Base-by-base conservation (phyloP, 139 green algal genomes). In the Gonium pectorale region DNA sequence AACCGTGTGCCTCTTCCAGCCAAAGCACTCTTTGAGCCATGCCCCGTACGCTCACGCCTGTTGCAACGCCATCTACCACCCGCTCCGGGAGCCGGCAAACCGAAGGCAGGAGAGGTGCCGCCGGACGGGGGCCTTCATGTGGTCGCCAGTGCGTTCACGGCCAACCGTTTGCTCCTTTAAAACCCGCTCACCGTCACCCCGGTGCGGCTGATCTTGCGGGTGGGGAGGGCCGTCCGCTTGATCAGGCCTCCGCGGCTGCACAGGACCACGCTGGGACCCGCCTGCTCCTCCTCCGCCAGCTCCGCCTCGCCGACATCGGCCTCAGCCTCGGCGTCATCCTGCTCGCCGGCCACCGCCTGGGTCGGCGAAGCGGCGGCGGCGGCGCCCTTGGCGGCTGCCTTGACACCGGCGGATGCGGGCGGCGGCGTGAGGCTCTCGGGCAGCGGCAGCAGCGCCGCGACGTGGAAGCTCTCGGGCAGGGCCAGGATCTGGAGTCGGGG, bases 361-460 rank as follows among this genome's bases (percentile, higher is more conserved):
- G 46, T 41, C 22, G 22, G n/a, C 7, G 43, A 1, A 24, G 38
- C 38, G 1, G 59, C 59, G 43, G 77, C 60, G 37, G 19, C 67
- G 17, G 41, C 38, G 37, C 4, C 66, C 0, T 49, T 26, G 6
- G 33, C 66, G 43, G 21, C 66, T 15, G 79, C 44, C 0, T 0
- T 21, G 22, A 24, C 35, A 46, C 24, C 26, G 4, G 17, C 1
- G 13, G 56, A 22, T 24, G 44, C 35, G 26, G 68, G 52, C n/a
- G 63, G 3, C 1, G 79, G 43, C 80, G 54, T 3, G 49, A 94
- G 90, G 40, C 41, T 86, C 38, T 9, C 24, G 31, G 64, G 70
- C n/a, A 96, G 73, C 4, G 92, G 86, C 77, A 96, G 80, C 75
- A 96, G 77, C 24, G 91, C 89, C 0, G 91, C 86, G 68, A 97